Conservation (phyloP, 169 alveolate genomes). For the Cryptosporidium viatorum region DNA sequence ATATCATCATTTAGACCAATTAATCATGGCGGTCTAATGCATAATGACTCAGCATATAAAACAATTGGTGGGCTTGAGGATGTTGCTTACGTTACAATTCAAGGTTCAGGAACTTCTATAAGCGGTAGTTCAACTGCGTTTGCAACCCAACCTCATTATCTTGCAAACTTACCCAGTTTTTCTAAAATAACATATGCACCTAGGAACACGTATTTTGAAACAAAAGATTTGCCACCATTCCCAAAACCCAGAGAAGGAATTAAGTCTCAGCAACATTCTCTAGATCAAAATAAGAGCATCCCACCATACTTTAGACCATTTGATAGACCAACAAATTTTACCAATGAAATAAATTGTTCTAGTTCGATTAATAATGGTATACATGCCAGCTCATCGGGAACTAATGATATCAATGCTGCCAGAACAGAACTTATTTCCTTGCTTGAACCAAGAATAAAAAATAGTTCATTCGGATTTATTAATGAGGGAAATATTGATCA, state of each 20-base stretch:
- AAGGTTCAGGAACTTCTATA: slow-evolving; percentile 44
- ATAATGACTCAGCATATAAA: slow-evolving; percentile 29
- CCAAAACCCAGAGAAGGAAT: slow-evolving; percentile 60
- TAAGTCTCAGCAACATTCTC: background rate
- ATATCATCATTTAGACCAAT: slow-evolving; percentile 39
- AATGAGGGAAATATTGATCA: background rate
- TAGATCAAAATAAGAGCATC: slow-evolving; percentile 32
- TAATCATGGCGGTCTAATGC: slow-evolving; percentile 39
- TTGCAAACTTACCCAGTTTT: slow-evolving; percentile 70
- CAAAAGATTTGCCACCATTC: slow-evolving; percentile 66
- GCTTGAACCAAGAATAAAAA: slow-evolving; percentile 3
- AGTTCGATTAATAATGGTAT: background rate
- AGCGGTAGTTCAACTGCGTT: slow-evolving; percentile 21
- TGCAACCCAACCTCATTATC: slow-evolving; percentile 75
- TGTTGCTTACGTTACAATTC: slow-evolving; percentile 57
- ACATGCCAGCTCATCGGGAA: background rate
- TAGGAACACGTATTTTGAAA: slow-evolving; percentile 54
- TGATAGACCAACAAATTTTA: background rate
- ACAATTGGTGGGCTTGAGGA: slow-evolving; percentile 47
- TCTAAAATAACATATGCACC: slow-evolving; percentile 73
- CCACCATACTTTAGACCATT: slow-evolving; percentile 75
- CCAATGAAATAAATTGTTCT: background rate
- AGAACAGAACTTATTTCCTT: slow-evolving; percentile 39
- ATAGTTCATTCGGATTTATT: background rate
- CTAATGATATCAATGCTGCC: slow-evolving; percentile 10